phyloP scores from a whole-genome alignment of 2,329 filamentous ascomycete genomes.

The Exophiala alcalophila region DNA sequence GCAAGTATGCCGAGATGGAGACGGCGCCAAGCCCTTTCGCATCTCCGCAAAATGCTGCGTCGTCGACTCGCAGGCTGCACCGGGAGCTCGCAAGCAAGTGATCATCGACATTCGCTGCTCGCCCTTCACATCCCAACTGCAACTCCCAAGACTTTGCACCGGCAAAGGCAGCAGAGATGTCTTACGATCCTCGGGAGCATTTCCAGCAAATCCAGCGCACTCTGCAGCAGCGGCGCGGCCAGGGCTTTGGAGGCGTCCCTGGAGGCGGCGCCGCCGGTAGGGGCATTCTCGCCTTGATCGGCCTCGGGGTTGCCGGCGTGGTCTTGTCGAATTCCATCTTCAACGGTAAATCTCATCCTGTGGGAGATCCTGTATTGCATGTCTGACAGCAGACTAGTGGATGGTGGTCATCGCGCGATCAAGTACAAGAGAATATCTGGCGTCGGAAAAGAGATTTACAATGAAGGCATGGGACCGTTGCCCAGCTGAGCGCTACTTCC shows the following conservation, averaged over 20 bases:
- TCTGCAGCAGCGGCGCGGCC: slow-evolving; percentile 53
- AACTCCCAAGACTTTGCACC: slow-evolving; percentile 10
- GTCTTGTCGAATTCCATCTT: slow-evolving; percentile 59
- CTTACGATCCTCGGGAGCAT: slow-evolving; percentile 58
- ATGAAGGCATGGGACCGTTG: slow-evolving; percentile 64
- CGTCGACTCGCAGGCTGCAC: too few relatives aligned
- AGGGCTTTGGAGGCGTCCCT: slow-evolving; percentile 51
- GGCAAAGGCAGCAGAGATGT: slow-evolving; percentile 21
- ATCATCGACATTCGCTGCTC: slow-evolving; percentile 13
- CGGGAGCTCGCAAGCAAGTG: too few relatives aligned
- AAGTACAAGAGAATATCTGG: slow-evolving; percentile 92
- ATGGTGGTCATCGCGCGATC: slow-evolving; percentile 97
- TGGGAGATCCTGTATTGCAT: not conserved
- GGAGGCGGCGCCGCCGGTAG: slow-evolving; percentile 55
- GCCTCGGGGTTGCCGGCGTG: slow-evolving; percentile 48
- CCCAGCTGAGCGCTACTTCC: not conserved
- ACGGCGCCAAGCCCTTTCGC: too few relatives aligned
- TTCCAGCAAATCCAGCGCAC: slow-evolving; percentile 64
- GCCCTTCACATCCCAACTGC: slow-evolving; percentile 1
- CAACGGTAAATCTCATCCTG: slow-evolving; percentile 54
- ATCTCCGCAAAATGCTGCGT: not conserved
- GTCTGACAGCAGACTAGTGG: slow-evolving; percentile 56
- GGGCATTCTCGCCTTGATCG: slow-evolving; percentile 53
- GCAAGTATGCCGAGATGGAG: too few relatives aligned
- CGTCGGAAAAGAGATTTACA: slow-evolving; percentile 94